Base-by-base conservation (phyloP, 495 filamentous ascomycete genomes). In the Penicillium lividum region DNA sequence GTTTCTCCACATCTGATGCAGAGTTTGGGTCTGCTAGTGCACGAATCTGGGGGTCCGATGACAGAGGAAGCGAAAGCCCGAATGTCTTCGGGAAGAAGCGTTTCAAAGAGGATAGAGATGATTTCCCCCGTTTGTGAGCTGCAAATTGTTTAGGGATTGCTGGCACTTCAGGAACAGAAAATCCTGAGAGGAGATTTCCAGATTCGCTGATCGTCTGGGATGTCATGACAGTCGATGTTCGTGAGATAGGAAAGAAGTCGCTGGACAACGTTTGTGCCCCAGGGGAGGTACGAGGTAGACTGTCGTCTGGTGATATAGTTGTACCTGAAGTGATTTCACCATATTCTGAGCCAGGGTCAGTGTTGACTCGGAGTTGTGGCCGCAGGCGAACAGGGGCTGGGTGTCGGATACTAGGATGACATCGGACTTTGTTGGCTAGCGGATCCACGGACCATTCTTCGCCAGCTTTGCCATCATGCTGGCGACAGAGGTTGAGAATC, bases 21-120 rank as follows among this genome's bases (percentile, higher is more conserved):
- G 63, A 42, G 47, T 68, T 68, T 10, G 71, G 63, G 33, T 76
- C 68, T 22, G 70, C 64, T 6, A 79, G 70, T 11, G 76, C 75
- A 0, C 67, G 69, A 44, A 79, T 79, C 44, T 79, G 74, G 30
- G 76, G 76, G 44, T 79, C 76, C 3, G 65, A 65, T 28, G 74
- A 77, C 22, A 79, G 47, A 31, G 74, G 68, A 7, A 69, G 50
- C 0, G 71, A 76, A 2, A 69, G 13, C 2, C 66, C 65, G 15
- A 77, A 68, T 0, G 65, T 38, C 34, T 73, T 79, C 4, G 76
- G 75, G 10, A 79, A 60, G 8, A 77, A 69, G 29, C 68, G 72
- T 40, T 68, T 67, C 11, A 75, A 44, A 5, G 75, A 77, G 0
- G 76, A 77, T 0, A 73, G 46, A 5, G 76, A 78, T 1, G 76